Percentiles rank a stretch among this genome's conserved stretches.
Evolutionary conservation across 495 filamentous ascomycete genomes (phyloP).

Genomic region (Aspergillus indologenus): DNA sequence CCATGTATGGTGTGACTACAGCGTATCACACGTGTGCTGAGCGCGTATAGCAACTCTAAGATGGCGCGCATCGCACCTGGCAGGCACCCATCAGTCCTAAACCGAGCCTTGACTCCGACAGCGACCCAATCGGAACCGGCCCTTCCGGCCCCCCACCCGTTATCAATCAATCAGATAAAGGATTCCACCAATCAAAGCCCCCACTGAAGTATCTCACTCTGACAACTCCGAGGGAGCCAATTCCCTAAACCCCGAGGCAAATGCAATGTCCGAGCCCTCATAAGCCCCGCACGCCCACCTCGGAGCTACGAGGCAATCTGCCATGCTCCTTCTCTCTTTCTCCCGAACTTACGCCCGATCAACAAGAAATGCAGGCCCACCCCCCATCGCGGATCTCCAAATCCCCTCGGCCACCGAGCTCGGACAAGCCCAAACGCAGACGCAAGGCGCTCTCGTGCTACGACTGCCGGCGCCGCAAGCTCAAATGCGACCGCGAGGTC

Average conservation of each 20-base stretch:
- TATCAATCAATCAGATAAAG: neutral
- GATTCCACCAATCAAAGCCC: neutral
- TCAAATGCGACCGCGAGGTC: conserved; percentile 33
- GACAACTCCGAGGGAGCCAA: neutral
- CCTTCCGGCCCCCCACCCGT: neutral
- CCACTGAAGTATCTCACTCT: neutral
- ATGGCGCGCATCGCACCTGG: too few species aligned
- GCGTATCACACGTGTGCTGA: too few species aligned
- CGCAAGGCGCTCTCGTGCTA: conserved; percentile 31
- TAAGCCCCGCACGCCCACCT: neutral
- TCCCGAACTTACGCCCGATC: neutral
- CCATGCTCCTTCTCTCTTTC: neutral
- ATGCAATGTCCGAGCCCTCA: neutral
- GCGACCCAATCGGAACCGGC: neutral
- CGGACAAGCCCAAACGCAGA: conserved; percentile 5
- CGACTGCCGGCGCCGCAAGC: conserved; percentile 35
- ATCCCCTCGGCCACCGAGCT: neutral
- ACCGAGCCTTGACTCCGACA: neutral
- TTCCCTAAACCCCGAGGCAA: neutral
- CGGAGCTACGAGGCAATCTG: neutral
- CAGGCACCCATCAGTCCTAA: too few species aligned
- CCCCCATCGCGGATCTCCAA: neutral
- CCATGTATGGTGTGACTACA: too few species aligned
- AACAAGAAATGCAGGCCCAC: neutral
- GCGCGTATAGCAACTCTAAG: too few species aligned